Conservation (phyloP, 2,329 filamentous ascomycete genomes). For the Fusarium circinatum region DNA sequence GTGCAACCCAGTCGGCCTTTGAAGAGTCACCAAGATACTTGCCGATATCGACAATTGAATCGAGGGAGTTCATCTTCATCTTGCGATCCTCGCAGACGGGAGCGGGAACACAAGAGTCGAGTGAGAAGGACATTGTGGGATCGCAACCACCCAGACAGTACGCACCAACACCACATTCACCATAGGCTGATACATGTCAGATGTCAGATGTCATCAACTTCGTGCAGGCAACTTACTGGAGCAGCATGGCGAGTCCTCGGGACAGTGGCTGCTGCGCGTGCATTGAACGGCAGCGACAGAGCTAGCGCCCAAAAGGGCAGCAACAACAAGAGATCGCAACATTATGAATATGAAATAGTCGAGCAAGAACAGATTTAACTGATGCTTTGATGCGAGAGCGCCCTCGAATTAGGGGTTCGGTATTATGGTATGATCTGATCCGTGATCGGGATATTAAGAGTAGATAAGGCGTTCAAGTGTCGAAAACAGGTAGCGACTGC, state of each 20-base stretch:
- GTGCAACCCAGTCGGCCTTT: conserved; percentile 87
- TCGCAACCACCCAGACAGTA: conserved; percentile 98
- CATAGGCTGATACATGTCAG: conserved; percentile 74
- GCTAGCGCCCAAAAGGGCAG: conserved; percentile 47
- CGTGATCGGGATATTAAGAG: conserved; percentile 8
- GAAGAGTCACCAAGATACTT: conserved; percentile 88
- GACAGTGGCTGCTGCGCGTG: conserved; percentile 69
- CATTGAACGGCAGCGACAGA: conserved; percentile 54
- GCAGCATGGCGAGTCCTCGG: conserved; percentile 78
- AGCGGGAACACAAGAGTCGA: conserved; percentile 86
- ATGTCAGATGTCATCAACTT: neutral
- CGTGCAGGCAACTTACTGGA: conserved; percentile 67
- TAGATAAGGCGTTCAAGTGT: conserved; percentile 6
- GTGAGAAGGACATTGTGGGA: conserved; percentile 80
- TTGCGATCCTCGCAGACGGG: conserved; percentile 82
- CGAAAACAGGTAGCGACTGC: conserved; percentile 22
- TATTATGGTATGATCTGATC: conserved; percentile 8
- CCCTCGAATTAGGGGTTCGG: conserved; percentile 5
- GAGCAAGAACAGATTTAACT: conserved; percentile 9
- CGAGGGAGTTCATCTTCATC: conserved; percentile 78
- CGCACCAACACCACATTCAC: conserved; percentile 90
- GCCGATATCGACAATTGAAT: conserved; percentile 74
- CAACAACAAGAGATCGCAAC: conserved; percentile 47
- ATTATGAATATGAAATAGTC: conserved; percentile 42
- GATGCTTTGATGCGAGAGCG: conserved; percentile 9